phyloP scores from a whole-genome alignment of 345 rosid species.

The Citrus mangshanensis region DNA sequence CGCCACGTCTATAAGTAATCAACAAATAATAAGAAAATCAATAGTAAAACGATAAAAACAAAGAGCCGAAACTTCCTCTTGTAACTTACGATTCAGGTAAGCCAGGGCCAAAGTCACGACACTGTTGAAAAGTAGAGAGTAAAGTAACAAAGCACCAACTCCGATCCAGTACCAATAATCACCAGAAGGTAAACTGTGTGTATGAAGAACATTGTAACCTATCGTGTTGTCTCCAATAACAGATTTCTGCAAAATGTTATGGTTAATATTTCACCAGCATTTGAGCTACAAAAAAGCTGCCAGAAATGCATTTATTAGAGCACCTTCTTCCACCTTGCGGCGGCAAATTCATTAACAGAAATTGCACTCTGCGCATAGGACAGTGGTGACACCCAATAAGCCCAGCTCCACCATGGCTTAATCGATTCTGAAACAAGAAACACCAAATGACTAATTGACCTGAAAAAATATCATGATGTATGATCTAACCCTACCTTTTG shows the following conservation, averaged over 20 bases:
- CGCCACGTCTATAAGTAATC: not conserved
- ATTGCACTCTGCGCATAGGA: slow-evolving; percentile 79
- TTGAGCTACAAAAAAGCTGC: not conserved
- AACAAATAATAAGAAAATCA: not conserved
- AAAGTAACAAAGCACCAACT: slow-evolving; percentile 54
- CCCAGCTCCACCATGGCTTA: slow-evolving; percentile 94
- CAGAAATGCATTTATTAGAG: slow-evolving; percentile 1
- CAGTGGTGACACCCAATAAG: slow-evolving; percentile 85
- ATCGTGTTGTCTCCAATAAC: slow-evolving; percentile 41
- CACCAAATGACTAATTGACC: not conserved
- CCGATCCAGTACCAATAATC: slow-evolving; percentile 89
- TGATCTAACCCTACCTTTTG: slow-evolving; percentile 50
- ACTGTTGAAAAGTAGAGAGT: slow-evolving; percentile 63
- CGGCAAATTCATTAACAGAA: slow-evolving; percentile 78
- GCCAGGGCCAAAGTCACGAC: slow-evolving; percentile 68
- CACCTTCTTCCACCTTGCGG: slow-evolving; percentile 77
- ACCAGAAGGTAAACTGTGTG: slow-evolving; percentile 43
- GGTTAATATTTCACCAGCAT: not conserved
- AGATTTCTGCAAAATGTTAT: slow-evolving; percentile 52
- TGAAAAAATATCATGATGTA: not conserved
- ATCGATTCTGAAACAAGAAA: slow-evolving; percentile 45
- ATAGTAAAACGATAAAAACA: not conserved
- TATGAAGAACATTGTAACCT: slow-evolving; percentile 60
- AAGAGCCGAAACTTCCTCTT: not conserved
- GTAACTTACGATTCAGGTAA: slow-evolving; percentile 70